phyloP scores from a whole-genome alignment of 2,329 filamentous ascomycete species.

The Aspergillus transmontanensis region DNA sequence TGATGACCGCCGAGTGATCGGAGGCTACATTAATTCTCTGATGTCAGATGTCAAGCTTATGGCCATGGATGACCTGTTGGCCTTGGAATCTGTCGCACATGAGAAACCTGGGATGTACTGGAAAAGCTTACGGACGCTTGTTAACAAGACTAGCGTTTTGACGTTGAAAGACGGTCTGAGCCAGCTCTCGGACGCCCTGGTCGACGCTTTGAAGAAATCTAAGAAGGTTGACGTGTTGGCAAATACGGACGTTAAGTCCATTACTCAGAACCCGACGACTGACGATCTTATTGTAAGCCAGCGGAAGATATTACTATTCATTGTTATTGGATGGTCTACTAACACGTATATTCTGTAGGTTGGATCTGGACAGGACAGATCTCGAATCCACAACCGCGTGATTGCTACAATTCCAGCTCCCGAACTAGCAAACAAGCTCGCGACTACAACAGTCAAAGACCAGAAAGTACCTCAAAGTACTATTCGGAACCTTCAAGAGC shows the following conservation, averaged over 20 bases:
- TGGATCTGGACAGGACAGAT: slow-evolving; percentile 8
- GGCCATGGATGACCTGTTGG: slow-evolving; percentile 33
- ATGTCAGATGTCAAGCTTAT: slow-evolving; percentile 14
- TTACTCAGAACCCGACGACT: slow-evolving; percentile 38
- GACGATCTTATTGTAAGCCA: slow-evolving; percentile 29
- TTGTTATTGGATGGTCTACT: background rate
- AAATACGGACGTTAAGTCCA: slow-evolving; percentile 50
- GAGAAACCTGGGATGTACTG: slow-evolving; percentile 20
- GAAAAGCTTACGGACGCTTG: slow-evolving; percentile 18
- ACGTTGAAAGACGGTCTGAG: slow-evolving; percentile 61
- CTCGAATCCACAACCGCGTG: slow-evolving; percentile 30
- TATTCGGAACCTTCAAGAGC: slow-evolving; percentile 27
- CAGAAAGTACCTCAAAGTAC: slow-evolving; percentile 19
- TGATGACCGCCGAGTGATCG: slow-evolving; percentile 21
- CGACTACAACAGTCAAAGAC: slow-evolving; percentile 9
- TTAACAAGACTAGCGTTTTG: slow-evolving; percentile 39
- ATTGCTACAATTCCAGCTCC: slow-evolving; percentile 36
- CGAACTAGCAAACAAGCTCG: slow-evolving; percentile 29
- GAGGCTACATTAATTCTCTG: slow-evolving; percentile 17
- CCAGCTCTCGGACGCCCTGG: slow-evolving; percentile 60
- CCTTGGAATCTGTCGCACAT: slow-evolving; percentile 18
- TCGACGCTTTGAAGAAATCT: slow-evolving; percentile 51
- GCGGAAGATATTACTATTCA: background rate
- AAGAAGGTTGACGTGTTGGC: slow-evolving; percentile 64
- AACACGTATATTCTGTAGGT: slow-evolving; percentile 18